Base-by-base conservation (phyloP, 306 rosid genomes). In the Quercus bicolor region DNA sequence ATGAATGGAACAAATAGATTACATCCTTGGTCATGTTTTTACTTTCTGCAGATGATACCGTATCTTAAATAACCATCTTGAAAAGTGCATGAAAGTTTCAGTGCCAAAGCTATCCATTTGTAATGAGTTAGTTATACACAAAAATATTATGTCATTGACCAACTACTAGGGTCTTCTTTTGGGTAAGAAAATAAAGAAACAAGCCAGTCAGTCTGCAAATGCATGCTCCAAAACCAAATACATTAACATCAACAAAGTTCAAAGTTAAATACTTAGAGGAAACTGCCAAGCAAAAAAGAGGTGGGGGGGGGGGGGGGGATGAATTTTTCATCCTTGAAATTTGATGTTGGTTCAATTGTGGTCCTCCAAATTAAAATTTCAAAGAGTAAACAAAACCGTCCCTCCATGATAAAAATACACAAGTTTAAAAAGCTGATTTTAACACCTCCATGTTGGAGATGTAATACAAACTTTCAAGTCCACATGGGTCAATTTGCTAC, bases 271-370 rank as follows among this genome's bases (percentile, higher is more conserved):
- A 48, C 51, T 43, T 43, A n/a, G 19, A 26, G 28, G 31, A 43
- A 29, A 2, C 21, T 20, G 12, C 51, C 7, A 43, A 18, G 24
- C 18, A 68, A 34, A 57, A 23, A 2, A 7, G 45, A 0, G 7
- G 7, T 0, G 0, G 34, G 34, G 40, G 40, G 37, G 1, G 0
- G 43, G 0, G 10, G 43, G 43, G 45, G 11, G 0, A 0, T 7
- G 3, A 37, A 37, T 37, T 37, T 37, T 37, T 37, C 45, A 10
- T 37, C 11, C 11, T 7, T 37, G 45, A 37, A 37, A 37, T 37
- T 37, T 37, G 45, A 37, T 37, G 11, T 37, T 2, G 45, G 45
- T 37, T 37, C 45, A 37, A 37, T 7, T 37, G 45, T 37, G 45
- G 45, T 37, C 45, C 11, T 37, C 45, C 45, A 37, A 37, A 37